Conservation (phyloP, 345 rosid genomes). For the Garcia nutans region DNA sequence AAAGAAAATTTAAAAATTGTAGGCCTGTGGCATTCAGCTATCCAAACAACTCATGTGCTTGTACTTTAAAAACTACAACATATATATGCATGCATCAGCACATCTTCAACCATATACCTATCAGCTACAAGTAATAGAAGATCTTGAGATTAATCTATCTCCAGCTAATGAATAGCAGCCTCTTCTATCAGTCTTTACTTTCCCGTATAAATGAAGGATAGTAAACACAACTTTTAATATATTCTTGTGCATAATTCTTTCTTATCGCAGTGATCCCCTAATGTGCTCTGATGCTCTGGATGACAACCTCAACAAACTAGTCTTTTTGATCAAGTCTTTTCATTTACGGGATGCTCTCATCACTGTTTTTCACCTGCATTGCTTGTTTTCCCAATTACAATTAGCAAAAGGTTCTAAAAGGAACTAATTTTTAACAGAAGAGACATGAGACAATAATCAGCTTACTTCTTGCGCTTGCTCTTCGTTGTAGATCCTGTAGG, state of each 20-base stretch:
- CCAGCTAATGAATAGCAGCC: slow-evolving; percentile 13
- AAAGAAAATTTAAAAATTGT: background rate
- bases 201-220: background rate
- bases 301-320: background rate
- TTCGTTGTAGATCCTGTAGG: slow-evolving; percentile 59
- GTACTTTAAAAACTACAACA: slow-evolving; percentile 11
- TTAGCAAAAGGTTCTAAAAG: background rate
- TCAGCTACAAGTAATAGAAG: slow-evolving; percentile 3
- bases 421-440: background rate
- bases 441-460: background rate
- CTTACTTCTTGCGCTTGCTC: slow-evolving; percentile 83
- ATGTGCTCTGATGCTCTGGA: background rate
- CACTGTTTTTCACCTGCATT: slow-evolving; percentile 38
- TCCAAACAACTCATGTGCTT: slow-evolving; percentile 6
- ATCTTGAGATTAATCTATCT: slow-evolving; percentile 6
- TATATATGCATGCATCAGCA: background rate
- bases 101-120: slow-evolving; percentile 9
- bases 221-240: slow-evolving; percentile 2
- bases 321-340: background rate
- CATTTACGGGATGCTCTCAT: slow-evolving; percentile 23
- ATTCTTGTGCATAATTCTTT: slow-evolving; percentile 1
- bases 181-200: slow-evolving; percentile 7
- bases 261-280: background rate
- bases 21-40: slow-evolving; percentile 8
- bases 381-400: slow-evolving; percentile 21